Percentiles rank a stretch among this genome's conserved stretches.
These are phyloP conservation scores for Saksenaea oblongispora DNA, from an alignment of 371 early-diverging fungal species.

Conservation along the genomic window DNA sequence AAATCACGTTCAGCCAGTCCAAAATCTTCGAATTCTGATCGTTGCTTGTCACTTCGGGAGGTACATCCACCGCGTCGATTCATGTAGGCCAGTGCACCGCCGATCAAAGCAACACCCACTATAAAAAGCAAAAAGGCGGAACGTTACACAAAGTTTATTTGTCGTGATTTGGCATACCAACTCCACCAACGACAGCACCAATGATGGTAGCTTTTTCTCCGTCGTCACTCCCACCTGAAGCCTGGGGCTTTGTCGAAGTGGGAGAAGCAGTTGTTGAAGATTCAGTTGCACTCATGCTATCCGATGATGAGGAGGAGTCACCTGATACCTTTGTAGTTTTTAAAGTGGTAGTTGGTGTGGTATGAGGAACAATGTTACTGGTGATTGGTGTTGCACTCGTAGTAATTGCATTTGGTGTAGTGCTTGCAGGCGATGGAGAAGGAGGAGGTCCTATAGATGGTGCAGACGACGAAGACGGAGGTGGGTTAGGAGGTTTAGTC, in stretches of 20 bases:
- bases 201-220: not conserved
- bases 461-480: slow-evolving; percentile 2
- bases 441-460: slow-evolving; percentile 1
- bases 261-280: not conserved
- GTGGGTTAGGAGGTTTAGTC: not conserved
- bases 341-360: slow-evolving; percentile 3
- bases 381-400: not conserved
- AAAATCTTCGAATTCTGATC: slow-evolving; percentile 44
- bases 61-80: slow-evolving; percentile 42
- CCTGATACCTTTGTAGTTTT: not conserved
- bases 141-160: not conserved
- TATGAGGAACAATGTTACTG: not conserved
- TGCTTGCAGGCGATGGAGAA: slow-evolving; percentile 2
- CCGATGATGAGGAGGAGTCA: not conserved
- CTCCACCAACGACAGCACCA: slow-evolving; percentile 43
- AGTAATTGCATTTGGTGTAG: not conserved
- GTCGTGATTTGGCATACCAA: slow-evolving; percentile 30
- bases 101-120: slow-evolving; percentile 46
- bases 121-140: not conserved
- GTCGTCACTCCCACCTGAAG: not conserved
- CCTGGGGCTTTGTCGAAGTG: not conserved
- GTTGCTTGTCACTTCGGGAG: slow-evolving; percentile 20
- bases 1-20: slow-evolving; percentile 47
- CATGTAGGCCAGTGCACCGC: slow-evolving; percentile 33
- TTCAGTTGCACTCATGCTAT: not conserved